Evolutionary conservation across 2,329 filamentous ascomycete genomes (phyloP).

Genomic region (Westerdykella ornata): DNA sequence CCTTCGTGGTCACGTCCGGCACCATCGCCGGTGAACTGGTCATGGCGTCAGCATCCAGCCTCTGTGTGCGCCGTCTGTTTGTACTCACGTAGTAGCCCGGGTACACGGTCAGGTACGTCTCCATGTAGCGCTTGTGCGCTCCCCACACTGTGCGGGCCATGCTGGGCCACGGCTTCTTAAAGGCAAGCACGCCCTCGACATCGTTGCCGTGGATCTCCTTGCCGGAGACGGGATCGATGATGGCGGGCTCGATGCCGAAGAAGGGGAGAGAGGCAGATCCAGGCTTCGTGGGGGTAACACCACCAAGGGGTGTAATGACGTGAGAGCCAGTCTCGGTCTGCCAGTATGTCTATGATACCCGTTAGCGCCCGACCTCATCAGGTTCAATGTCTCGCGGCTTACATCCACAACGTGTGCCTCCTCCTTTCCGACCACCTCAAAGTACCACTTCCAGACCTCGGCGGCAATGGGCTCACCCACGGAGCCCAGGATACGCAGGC

Average conservation of each 20-base stretch:
- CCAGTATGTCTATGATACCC: constrained; percentile 77
- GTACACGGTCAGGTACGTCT: constrained; percentile 96
- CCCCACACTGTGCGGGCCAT: constrained; percentile 98
- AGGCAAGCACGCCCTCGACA: constrained; percentile 91
- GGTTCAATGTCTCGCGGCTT: constrained; percentile 41
- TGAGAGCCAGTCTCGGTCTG: constrained; percentile 98
- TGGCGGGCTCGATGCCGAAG: constrained; percentile 96
- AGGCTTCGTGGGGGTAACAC: constrained; percentile 92
- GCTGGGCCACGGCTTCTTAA: constrained; percentile 97
- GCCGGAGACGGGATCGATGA: constrained; percentile 93
- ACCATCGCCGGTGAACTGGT: constrained; percentile 81
- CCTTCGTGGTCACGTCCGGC: constrained; percentile 94
- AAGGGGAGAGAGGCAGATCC: constrained; percentile 93
- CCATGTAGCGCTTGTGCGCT: constrained; percentile 96
- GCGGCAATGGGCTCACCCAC: constrained; percentile 97
- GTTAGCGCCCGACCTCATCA: constrained; percentile 12
- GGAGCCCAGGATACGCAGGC: constrained; percentile 82
- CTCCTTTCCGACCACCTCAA: constrained; percentile 87
- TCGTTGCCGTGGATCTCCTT: constrained; percentile 92
- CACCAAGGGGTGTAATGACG: constrained; percentile 87
- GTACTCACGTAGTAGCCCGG: constrained; percentile 87
- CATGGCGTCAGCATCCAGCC: constrained; percentile 12
- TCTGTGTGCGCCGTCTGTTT: not conserved
- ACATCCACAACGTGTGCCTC: constrained; percentile 91
- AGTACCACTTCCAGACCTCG: constrained; percentile 99